These are phyloP conservation scores for Diaporthe citri DNA, from an alignment of 2,329 filamentous ascomycete genomes.

Conservation along the genomic window DNA sequence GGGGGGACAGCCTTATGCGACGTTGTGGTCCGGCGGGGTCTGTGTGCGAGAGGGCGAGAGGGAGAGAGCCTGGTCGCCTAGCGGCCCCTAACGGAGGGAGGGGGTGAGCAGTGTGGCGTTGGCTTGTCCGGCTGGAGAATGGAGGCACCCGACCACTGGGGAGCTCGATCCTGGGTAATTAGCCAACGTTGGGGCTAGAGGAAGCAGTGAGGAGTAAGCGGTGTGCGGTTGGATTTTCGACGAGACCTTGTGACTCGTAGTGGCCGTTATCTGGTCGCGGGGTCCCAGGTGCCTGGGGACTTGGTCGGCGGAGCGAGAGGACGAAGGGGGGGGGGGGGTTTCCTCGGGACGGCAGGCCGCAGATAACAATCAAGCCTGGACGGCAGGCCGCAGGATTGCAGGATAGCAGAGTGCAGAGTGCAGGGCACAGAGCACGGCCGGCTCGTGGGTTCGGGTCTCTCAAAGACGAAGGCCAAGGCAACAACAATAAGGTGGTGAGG, in stretches of 20 bases:
- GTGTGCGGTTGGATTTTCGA: slow-evolving; percentile 5
- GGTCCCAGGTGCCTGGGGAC: not conserved
- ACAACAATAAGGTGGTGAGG: not conserved
- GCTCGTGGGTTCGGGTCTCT: not conserved
- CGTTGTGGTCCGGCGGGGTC: slow-evolving; percentile 22
- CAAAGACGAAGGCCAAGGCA: not conserved
- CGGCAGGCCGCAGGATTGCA: slow-evolving; percentile 10
- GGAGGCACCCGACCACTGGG: slow-evolving; percentile 14
- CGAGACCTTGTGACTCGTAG: slow-evolving; percentile 29
- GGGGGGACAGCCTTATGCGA: slow-evolving; percentile 39
- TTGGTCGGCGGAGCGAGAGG: not conserved
- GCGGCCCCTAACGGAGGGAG: not conserved
- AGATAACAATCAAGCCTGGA: slow-evolving; percentile 29
- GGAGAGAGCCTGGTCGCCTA: not conserved
- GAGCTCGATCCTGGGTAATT: slow-evolving; percentile 3
- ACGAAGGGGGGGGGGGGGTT: not conserved
- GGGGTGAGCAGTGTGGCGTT: slow-evolving; percentile 24
- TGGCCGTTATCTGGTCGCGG: slow-evolving; percentile 18
- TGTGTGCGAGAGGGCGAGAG: not conserved
- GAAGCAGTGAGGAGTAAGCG: slow-evolving; percentile 14
- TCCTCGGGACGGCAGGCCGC: slow-evolving; percentile 26
- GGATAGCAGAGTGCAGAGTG: not conserved
- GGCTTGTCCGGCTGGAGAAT: slow-evolving; percentile 7
- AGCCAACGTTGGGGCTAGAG: slow-evolving; percentile 18
- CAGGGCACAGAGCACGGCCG: not conserved